Evolutionary conservation across 805 yeast genomes (phyloP).

Genomic region (Metschnikowia picachoensis): DNA sequence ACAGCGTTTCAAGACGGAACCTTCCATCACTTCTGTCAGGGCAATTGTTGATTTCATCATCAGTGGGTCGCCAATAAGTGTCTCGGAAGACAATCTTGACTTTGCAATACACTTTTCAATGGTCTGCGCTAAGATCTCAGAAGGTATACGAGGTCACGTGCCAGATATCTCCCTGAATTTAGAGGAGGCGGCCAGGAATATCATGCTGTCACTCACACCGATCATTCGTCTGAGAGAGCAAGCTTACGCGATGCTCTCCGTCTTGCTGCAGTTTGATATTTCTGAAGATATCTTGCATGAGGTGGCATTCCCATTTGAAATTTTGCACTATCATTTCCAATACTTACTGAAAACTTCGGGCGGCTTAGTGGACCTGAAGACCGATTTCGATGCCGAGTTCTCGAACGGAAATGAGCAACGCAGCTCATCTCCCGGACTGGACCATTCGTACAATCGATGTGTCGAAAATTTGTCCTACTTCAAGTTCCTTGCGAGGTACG

Average conservation of each 20-base stretch:
- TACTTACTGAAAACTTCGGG: background rate
- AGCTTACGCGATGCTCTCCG: slow-evolving; percentile 1
- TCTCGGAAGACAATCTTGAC: background rate
- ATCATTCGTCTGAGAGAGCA: slow-evolving; percentile 8
- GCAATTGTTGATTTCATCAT: background rate
- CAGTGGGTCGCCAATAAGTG: background rate
- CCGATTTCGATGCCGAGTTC: slow-evolving; percentile 9
- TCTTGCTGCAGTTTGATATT: slow-evolving; percentile 1
- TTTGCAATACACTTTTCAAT: slow-evolving; percentile 1
- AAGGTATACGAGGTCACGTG: background rate
- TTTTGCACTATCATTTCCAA: slow-evolving; percentile 12
- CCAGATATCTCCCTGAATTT: background rate
- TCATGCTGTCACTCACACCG: slow-evolving; percentile 9
- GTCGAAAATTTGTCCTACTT: background rate
- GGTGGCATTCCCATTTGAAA: slow-evolving; percentile 14
- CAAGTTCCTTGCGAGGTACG: slow-evolving; percentile 9
- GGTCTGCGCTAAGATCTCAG: background rate
- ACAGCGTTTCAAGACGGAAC: background rate
- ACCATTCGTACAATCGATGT: no score
- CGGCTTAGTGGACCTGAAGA: background rate
- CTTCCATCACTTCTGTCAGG: slow-evolving; percentile 1
- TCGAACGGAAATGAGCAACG: background rate
- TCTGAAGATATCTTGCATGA: slow-evolving; percentile 1
- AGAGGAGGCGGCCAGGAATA: slow-evolving; percentile 5
- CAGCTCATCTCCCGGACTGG: no score